Conservation (phyloP, 129 eudicot species). For the Pseudognaphalium luteoalbum region DNA sequence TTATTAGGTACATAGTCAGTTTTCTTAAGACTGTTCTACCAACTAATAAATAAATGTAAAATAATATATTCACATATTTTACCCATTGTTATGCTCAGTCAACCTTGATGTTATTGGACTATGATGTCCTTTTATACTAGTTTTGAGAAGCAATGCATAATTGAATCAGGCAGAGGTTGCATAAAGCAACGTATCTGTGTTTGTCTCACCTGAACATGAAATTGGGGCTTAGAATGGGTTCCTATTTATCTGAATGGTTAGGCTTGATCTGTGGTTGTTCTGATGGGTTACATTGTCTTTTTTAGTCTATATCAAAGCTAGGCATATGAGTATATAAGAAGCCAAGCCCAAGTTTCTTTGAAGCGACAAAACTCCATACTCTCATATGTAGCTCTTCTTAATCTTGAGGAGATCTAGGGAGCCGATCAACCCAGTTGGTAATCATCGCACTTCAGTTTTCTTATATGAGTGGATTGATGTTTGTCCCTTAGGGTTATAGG, state of each 20-base stretch:
- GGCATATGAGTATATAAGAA: no score
- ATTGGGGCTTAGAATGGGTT: no score
- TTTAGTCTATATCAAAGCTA: neutral
- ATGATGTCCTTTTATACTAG: slow-evolving; percentile 36
- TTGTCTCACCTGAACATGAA: neutral
- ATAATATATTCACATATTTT: neutral
- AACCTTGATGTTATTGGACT: neutral
- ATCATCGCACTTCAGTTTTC: no score
- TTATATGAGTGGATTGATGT: no score
- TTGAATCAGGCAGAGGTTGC: slow-evolving; percentile 60
- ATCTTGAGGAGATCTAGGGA: no score
- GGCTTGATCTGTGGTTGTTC: no score
- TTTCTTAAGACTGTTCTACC: slow-evolving; percentile 9
- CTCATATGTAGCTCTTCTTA: no score
- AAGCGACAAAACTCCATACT: no score
- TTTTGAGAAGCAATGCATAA: slow-evolving; percentile 78
- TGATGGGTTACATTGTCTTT: neutral
- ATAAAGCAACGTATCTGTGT: neutral
- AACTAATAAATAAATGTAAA: neutral
- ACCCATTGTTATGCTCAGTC: slow-evolving; percentile 13
- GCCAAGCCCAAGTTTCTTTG: no score
- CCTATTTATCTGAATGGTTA: no score
- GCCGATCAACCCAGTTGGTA: no score
- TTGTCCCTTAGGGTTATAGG: no score
- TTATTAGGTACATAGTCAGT: neutral